These are phyloP conservation scores for Cladosporium sp. DNA, from an alignment of 2,329 filamentous ascomycete genomes.

Conservation along the genomic window DNA sequence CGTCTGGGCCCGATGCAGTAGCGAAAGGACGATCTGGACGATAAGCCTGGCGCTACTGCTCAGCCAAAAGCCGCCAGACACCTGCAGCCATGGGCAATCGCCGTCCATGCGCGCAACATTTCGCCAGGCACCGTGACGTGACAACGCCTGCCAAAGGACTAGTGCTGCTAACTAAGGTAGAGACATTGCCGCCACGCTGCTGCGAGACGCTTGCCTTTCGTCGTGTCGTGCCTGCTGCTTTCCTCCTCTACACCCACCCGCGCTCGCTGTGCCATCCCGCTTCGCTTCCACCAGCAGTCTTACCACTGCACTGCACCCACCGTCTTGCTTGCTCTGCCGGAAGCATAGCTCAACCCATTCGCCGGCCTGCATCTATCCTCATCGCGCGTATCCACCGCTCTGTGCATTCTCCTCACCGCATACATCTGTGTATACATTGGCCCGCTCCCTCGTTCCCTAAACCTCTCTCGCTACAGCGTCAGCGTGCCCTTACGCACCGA, in stretches of 20 bases:
- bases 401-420: not conserved
- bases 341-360: not conserved
- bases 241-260: not conserved
- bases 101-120: not conserved
- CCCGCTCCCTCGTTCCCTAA: not conserved
- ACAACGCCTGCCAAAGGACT: not conserved
- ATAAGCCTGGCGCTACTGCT: slow-evolving; percentile 11
- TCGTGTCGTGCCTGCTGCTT: not conserved
- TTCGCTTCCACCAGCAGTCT: slow-evolving; percentile 7
- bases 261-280: not conserved
- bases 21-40: not conserved
- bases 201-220: not conserved
- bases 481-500: slow-evolving; percentile 2
- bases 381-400: not conserved
- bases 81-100: not conserved
- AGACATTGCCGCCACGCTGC: not conserved
- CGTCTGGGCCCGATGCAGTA: not conserved
- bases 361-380: not conserved
- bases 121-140: slow-evolving; percentile 1
- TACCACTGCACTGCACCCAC: not conserved
- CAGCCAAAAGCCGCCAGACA: slow-evolving; percentile 2
- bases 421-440: not conserved
- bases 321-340: slow-evolving; percentile 1
- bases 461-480: not conserved
- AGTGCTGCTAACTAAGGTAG: not conserved